phyloP scores from a whole-genome alignment of 2,329 filamentous ascomycete genomes.

The Botrytis aclada region DNA sequence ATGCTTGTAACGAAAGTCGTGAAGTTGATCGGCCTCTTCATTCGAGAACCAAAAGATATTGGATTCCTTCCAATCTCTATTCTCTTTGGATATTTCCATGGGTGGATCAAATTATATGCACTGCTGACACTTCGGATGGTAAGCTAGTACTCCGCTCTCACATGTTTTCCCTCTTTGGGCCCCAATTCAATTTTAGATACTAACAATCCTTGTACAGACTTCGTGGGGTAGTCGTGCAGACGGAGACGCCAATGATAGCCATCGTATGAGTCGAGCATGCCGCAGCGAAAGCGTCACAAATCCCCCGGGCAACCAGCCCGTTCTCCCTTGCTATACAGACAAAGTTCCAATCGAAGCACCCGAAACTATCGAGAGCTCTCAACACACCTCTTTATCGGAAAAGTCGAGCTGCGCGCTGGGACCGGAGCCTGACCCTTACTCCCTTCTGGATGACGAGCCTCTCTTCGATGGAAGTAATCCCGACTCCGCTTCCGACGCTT shows the following conservation, averaged over 20 bases:
- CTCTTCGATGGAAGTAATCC: conserved; percentile 21
- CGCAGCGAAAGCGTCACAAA: conserved; percentile 42
- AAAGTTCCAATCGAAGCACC: conserved; percentile 20
- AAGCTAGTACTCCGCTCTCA: conserved; percentile 14
- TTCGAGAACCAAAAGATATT: conserved; percentile 78
- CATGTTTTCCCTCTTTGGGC: neutral
- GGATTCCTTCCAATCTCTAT: conserved; percentile 80
- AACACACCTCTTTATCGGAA: conserved; percentile 12
- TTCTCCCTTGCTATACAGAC: conserved; percentile 46
- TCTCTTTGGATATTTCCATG: conserved; percentile 89
- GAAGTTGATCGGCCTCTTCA: conserved; percentile 84
- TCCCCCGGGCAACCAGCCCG: conserved; percentile 43
- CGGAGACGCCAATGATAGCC: conserved; percentile 77
- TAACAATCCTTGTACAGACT: conserved; percentile 55
- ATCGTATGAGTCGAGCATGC: conserved; percentile 46
- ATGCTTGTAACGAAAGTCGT: conserved; percentile 89
- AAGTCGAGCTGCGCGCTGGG: neutral
- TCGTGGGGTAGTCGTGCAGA: conserved; percentile 94
- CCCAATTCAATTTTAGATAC: conserved; percentile 23
- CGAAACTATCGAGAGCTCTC: conserved; percentile 13
- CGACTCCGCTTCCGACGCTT: conserved; percentile 23
- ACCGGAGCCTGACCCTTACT: neutral
- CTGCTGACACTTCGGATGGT: conserved; percentile 80
- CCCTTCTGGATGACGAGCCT: conserved; percentile 18
- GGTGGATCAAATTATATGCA: conserved; percentile 87